Base-by-base conservation (phyloP, 2,329 filamentous ascomycete genomes). In the Colletotrichum truncatum region DNA sequence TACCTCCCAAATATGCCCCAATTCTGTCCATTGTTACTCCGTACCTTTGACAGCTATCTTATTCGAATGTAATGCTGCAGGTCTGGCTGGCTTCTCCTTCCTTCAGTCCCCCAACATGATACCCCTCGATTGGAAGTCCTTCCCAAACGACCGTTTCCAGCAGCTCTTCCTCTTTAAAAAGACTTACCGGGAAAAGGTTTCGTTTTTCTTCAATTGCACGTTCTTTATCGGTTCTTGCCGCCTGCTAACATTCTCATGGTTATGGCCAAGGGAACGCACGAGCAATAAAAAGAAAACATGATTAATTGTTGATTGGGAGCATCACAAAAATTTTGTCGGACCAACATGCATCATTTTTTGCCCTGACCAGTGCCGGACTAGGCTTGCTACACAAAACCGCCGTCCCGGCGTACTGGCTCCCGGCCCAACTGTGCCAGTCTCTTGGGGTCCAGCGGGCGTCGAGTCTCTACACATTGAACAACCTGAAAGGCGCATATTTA, bases 391-490 rank as follows among this genome's bases (percentile, higher is more conserved):
- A 41, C 56, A 54, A 65, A 65, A 53, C 57, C 49, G 49, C 56
- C 26, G 57, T 55, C 57, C 62, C 62, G 57, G 62, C 62, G 36
- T 62, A 62, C 62, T 65, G 62, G 62, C 62, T 65, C 62, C 57
- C 57, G 49, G 62, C 57, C 57, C 62, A 65, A 38, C 49, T 32
- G 34, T 53, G 55, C 30, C 57, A 38, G 36, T 14, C 30, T 38
- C 16, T 48, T 64, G 39, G 61, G 61, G 55, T 39, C 38, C 32
- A 60, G 34, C 25, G 18, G 18, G 30, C 43, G 30, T 34, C 54
- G 39, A 51, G 43, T 43, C 53, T 36, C 54, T 59, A 48, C 32
- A 48, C 30, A 43, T 59, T 32, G 43, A 28, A 45, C 38, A 34
- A 34, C 25, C 45, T 45, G 34, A 49, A 57, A 41, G 30, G 23